A percentile compares a stretch with the other conserved stretches of the same genome.
Evolutionary conservation across 768 basidiomycete genomes (phyloP).

Genomic region (Paxillus involutus): DNA sequence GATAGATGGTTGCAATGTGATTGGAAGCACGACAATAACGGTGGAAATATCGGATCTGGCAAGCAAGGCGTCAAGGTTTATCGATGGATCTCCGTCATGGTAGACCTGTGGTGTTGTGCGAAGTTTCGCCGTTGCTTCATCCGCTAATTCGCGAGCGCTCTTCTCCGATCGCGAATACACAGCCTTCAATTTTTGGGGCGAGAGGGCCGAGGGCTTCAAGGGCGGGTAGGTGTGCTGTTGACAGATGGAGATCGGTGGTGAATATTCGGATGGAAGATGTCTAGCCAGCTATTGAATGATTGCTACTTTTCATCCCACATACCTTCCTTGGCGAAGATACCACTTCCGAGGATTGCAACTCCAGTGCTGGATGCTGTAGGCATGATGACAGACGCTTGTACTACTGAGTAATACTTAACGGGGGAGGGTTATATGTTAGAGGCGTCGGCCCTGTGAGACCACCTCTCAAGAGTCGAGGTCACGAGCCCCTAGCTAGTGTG

Average conservation of each 20-base stretch:
- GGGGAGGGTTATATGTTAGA: too few relatives aligned
- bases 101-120: slow-evolving; percentile 48
- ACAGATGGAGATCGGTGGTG: slow-evolving; percentile 20
- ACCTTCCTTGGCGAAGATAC: slow-evolving; percentile 79
- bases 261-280: slow-evolving; percentile 17
- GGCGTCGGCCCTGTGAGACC: too few relatives aligned
- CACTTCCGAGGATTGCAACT: slow-evolving; percentile 78
- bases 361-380: slow-evolving; percentile 40
- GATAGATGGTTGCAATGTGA: slow-evolving; percentile 68
- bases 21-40: slow-evolving; percentile 78
- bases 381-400: slow-evolving; percentile 29
- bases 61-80: slow-evolving; percentile 62
- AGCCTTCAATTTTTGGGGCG: slow-evolving; percentile 54
- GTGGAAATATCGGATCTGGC: slow-evolving; percentile 65
- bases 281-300: neutral
- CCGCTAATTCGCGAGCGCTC: slow-evolving; percentile 54
- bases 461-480: too few relatives aligned
- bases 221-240: slow-evolving; percentile 76
- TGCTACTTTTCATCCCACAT: slow-evolving; percentile 17
- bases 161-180: slow-evolving; percentile 79
- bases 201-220: slow-evolving; percentile 51
- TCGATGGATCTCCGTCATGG: slow-evolving; percentile 47
- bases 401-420: neutral
- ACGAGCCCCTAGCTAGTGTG: too few relatives aligned
- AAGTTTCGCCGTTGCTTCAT: slow-evolving; percentile 43